phyloP scores from a whole-genome alignment of 2,329 filamentous ascomycete species.

The Sporothrix inflata region DNA sequence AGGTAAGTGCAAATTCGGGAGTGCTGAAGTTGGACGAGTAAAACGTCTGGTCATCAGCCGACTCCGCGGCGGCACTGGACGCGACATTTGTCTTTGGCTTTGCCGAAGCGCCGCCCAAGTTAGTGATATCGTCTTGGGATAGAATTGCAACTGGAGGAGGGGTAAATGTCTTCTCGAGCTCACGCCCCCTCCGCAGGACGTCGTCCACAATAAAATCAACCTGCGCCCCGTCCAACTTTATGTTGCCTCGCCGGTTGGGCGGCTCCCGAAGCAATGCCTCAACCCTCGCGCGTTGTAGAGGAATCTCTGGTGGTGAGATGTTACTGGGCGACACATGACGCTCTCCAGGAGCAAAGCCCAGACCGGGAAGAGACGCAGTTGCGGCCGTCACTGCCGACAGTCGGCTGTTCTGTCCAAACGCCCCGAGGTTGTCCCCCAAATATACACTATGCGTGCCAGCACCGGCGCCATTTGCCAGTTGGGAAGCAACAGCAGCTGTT shows the following conservation, averaged over 20 bases:
- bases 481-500: background rate
- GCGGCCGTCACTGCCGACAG: conserved; percentile 39
- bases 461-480: background rate
- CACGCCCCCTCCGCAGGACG: conserved; percentile 71
- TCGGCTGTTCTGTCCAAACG: conserved; percentile 45
- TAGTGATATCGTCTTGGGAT: conserved; percentile 12
- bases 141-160: conserved; percentile 48
- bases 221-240: conserved; percentile 56
- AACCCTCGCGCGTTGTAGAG: conserved; percentile 74
- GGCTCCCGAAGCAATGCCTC: conserved; percentile 79
- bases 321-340: background rate
- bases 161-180: conserved; percentile 71
- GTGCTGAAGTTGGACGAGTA: conserved; percentile 95
- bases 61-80: conserved; percentile 62
- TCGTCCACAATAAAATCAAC: conserved; percentile 72
- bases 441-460: too few relatives aligned
- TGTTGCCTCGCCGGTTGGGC: conserved; percentile 63
- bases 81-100: background rate
- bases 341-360: conserved; percentile 35
- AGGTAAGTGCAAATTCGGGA: conserved; percentile 56
- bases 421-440: conserved; percentile 39
- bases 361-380: conserved; percentile 29
- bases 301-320: background rate
- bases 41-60: conserved; percentile 90
- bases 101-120: background rate